Conservation (phyloP, 2,329 filamentous ascomycete species). For the Diaporthe helianthi region DNA sequence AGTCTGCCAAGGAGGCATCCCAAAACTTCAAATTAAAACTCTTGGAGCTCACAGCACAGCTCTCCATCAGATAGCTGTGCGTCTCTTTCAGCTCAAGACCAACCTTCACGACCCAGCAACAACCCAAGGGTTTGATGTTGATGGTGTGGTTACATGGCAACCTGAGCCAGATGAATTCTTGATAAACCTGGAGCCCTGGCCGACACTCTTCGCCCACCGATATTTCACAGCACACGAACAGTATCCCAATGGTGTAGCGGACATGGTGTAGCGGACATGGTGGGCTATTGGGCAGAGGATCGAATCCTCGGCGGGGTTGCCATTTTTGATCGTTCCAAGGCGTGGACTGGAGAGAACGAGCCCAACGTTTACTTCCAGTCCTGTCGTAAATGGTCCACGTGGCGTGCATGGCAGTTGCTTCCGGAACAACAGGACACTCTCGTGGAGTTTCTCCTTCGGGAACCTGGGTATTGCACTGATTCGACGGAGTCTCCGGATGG, state of each 20-base stretch:
- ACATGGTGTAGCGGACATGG: constrained; percentile 33
- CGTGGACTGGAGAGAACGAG: not conserved
- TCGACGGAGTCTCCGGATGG: not conserved
- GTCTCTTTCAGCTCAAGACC: constrained; percentile 27
- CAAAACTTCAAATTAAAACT: constrained; percentile 31
- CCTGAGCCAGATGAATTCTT: not conserved
- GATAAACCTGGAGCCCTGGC: not conserved
- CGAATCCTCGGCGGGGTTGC: constrained; percentile 36
- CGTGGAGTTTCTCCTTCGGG: not conserved
- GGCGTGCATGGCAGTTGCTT: constrained; percentile 16
- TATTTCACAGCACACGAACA: constrained; percentile 29
- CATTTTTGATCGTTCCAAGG: constrained; percentile 31
- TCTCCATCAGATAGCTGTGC: constrained; percentile 34
- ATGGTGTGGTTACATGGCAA: constrained; percentile 29
- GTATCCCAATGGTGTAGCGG: constrained; percentile 36
- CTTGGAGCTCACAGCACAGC: constrained; percentile 33
- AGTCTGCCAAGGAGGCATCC: constrained; percentile 15
- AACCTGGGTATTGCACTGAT: not conserved
- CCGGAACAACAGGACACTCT: not conserved
- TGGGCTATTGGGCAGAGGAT: constrained; percentile 38
- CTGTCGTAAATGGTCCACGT: constrained; percentile 2
- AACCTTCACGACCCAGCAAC: constrained; percentile 13
- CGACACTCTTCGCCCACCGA: constrained; percentile 27
- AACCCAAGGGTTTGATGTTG: constrained; percentile 10
- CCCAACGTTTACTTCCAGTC: constrained; percentile 15